Evolutionary conservation across 768 basidiomycete species (phyloP), one percentile per base, ranked within the genome.

Genomic region (Leccinum imitatum): DNA sequence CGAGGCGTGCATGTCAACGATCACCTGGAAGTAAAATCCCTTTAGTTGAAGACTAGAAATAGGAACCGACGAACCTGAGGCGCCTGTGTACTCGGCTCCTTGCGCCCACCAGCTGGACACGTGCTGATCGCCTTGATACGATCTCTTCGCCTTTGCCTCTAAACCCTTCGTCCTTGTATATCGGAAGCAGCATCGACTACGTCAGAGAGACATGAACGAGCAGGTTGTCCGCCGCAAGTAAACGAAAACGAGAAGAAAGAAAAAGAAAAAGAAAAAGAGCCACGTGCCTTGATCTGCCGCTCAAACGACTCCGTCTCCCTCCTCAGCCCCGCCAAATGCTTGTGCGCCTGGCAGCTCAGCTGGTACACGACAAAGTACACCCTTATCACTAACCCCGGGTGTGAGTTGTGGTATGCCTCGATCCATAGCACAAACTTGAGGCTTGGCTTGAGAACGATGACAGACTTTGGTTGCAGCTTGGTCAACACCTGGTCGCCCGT

Each of bases 331-430:
- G 91, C 89, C 31, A 99, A 82, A 73, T 97, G 98, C 71, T 91
- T 91, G 73, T 96, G 94, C 67, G 98, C 97, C 72, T 99, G 96
- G 63, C 90, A 90, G 53, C 93, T 95, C 67, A 91, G 85, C 58
- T 86, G 82, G 73, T 98, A 98, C n/a, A 93, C 78, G 89, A 97
- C 89, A 71, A 98, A 95, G 74, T 98, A 98, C 2, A 98, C 90
- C 14, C 95, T 80, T 0, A 98, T 86, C 0, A 82, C 88, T 6
- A 96, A 74, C 0, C 92, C 92, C 0, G 93, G 89, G 74, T 89
- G 87, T 3, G 89, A 85, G 58, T 87, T 90, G 65, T 90, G 86
- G 72, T 96, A 98, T 54, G 93, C 95, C 81, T 99, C 97, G 25
- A 99, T 81, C 1, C 97, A 83, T 27, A 97, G 81, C 39, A 98